Percentiles rank a stretch among this genome's conserved stretches.
phyloP scores from a whole-genome alignment of 2,329 filamentous ascomycete genomes.

The Sphaerostilbella broomeana region DNA sequence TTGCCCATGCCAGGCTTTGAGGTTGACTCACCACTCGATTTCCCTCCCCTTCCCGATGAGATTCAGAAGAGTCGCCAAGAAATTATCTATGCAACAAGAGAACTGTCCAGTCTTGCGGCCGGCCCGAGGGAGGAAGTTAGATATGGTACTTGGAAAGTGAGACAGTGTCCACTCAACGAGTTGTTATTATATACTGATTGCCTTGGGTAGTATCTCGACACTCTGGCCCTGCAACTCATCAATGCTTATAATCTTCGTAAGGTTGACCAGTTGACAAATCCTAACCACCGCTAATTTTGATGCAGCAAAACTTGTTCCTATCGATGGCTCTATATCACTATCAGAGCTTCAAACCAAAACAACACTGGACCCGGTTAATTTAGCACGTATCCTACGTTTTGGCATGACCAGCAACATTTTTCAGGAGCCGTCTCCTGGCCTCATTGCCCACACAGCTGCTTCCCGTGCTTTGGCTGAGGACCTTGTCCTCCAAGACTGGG shows the following conservation, averaged over 20 bases:
- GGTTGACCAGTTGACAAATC: background rate
- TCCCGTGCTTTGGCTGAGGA: slow-evolving; percentile 47
- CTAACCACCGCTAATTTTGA: background rate
- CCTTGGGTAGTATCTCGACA: slow-evolving; percentile 38
- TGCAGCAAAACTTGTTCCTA: slow-evolving; percentile 44
- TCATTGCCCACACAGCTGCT: slow-evolving; percentile 49
- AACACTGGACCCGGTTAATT: slow-evolving; percentile 41
- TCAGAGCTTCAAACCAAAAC: slow-evolving; percentile 40
- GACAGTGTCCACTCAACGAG: slow-evolving; percentile 16
- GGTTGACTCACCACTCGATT: slow-evolving; percentile 37
- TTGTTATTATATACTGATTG: background rate
- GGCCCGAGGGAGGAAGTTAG: slow-evolving; percentile 46
- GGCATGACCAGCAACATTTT: slow-evolving; percentile 54
- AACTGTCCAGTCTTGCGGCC: slow-evolving; percentile 41
- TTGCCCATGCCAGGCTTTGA: slow-evolving; percentile 40
- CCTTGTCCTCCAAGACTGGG: slow-evolving; percentile 43
- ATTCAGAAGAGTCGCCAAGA: slow-evolving; percentile 39
- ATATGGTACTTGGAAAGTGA: slow-evolving; percentile 47
- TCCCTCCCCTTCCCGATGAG: slow-evolving; percentile 40
- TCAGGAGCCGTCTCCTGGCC: slow-evolving; percentile 41
- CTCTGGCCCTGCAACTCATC: slow-evolving; percentile 43
- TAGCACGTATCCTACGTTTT: slow-evolving; percentile 46
- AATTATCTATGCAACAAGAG: slow-evolving; percentile 42
- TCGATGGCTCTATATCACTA: slow-evolving; percentile 38
- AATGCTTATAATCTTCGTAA: slow-evolving; percentile 45